These are phyloP conservation scores for Camellia granthamiana DNA, from an alignment of 148 eudicot species.

Conservation along the genomic window DNA sequence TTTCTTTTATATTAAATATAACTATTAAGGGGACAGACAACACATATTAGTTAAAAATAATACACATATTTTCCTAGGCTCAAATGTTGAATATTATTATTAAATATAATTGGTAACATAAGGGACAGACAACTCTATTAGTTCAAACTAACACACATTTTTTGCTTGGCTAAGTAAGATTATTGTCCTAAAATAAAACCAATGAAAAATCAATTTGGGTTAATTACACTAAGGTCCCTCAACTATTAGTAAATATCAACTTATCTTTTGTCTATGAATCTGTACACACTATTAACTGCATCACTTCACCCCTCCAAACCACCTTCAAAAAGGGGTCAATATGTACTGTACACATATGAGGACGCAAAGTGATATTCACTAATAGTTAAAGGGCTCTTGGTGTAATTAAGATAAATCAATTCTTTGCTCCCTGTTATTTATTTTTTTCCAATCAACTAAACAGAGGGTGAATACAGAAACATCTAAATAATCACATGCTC, in stretches of 20 bases:
- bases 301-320: no score
- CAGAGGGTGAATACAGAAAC: not conserved
- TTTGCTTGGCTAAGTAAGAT: not conserved
- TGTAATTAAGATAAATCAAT: not conserved
- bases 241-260: no score
- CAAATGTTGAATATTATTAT: not conserved
- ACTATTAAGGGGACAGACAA: not conserved
- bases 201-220: not conserved
- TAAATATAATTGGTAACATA: not conserved
- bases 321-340: no score
- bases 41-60: not conserved
- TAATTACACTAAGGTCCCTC: no score
- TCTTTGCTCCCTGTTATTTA: not conserved
- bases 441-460: constrained; percentile 1
- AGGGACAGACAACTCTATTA: not conserved
- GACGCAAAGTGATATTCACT: no score
- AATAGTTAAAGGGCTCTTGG: no score
- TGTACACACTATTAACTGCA: no score
- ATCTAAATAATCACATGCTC: not conserved
- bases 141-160: not conserved
- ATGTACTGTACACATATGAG: no score
- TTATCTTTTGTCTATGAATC: no score
- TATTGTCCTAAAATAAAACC: not conserved
- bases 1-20: no score
- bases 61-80: no score